Percentiles rank a stretch among this genome's conserved stretches.
These are phyloP conservation scores for Mitragyna speciosa DNA, from an alignment of 257 asterid species.

Conservation along the genomic window DNA sequence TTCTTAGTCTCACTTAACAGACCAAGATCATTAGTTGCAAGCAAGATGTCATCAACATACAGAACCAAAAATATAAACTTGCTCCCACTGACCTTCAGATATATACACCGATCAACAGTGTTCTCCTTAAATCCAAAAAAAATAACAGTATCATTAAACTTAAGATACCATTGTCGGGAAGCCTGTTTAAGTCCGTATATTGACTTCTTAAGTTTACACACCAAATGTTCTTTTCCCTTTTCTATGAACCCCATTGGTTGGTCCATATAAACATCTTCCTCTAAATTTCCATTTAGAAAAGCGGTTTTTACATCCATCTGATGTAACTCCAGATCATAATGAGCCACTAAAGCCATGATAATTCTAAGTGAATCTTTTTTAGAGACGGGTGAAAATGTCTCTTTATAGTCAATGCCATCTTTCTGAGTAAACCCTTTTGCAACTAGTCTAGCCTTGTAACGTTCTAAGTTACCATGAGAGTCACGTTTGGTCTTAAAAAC, in stretches of 20 bases:
- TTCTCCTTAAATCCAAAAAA: slow-evolving; percentile 1
- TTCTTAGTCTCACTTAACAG: not conserved
- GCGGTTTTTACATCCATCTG: slow-evolving; percentile 8
- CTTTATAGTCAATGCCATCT: not conserved
- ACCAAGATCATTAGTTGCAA: not conserved
- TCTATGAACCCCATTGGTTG: not conserved
- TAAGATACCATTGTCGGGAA: slow-evolving; percentile 10
- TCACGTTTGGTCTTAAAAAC: slow-evolving; percentile 1
- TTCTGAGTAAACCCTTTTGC: slow-evolving; percentile 2
- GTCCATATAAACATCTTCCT: not conserved
- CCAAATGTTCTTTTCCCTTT: not conserved
- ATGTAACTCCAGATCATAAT: slow-evolving; percentile 5
- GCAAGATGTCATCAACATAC: not conserved
- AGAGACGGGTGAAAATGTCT: not conserved
- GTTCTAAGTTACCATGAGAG: not conserved
- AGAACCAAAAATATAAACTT: not conserved
- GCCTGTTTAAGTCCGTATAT: slow-evolving; percentile 13
- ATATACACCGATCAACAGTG: not conserved
- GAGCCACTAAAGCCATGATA: not conserved
- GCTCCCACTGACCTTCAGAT: not conserved
- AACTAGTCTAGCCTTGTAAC: not conserved
- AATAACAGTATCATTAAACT: not conserved
- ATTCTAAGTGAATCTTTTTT: slow-evolving; percentile 1
- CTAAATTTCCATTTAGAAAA: not conserved
- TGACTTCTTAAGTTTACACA: not conserved